Evolutionary conservation across 139 green algal species (phyloP), one percentile per base, ranked within the genome.

Genomic region (Microglena sp.): DNA sequence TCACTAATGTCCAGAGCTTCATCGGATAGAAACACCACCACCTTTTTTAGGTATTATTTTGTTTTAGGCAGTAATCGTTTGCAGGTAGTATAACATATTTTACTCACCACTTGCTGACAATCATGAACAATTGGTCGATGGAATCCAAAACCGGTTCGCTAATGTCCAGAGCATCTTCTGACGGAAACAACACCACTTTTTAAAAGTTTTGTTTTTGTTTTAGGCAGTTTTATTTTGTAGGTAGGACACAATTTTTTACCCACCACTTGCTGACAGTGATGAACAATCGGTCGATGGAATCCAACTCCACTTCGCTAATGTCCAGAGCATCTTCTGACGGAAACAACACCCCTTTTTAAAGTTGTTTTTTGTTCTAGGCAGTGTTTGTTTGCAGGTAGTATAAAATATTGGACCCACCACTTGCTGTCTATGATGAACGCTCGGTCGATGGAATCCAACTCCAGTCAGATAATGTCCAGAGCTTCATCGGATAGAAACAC

Each of bases 141-240:
- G n/a, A n/a, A n/a, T n/a, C n/a, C n/a, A n/a, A n/a, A n/a, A n/a
- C n/a, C n/a, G n/a, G 44, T 57, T 80, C 31, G 7, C 53, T 54
- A 29, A 78, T 67, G 33, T 75, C 65, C 33, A 81, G 34, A 18
- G 78, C 78, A 55, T 67, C 60, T 26, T 82, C 69, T 0, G 27
- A 68, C 15, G 78, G 78, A 60, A 80, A 85, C 40, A 85, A 67
- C 36, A 85, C 75, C 2, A 72, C 75, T 32, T n/a, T n/a, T n/a
- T n/a, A n/a, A n/a, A n/a, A n/a, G n/a, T n/a, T n/a, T n/a, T n/a
- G n/a, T n/a, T n/a, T n/a, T n/a, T n/a, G n/a, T n/a, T n/a, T n/a
- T n/a, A n/a, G n/a, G n/a, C n/a, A n/a, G n/a, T n/a, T n/a, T n/a
- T n/a, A n/a, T n/a, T n/a, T n/a, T n/a, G n/a, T n/a, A n/a, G n/a